These are phyloP conservation scores for Mycena citricolor DNA, from an alignment of 1,284 basidiomycete species.

Conservation along the genomic window DNA sequence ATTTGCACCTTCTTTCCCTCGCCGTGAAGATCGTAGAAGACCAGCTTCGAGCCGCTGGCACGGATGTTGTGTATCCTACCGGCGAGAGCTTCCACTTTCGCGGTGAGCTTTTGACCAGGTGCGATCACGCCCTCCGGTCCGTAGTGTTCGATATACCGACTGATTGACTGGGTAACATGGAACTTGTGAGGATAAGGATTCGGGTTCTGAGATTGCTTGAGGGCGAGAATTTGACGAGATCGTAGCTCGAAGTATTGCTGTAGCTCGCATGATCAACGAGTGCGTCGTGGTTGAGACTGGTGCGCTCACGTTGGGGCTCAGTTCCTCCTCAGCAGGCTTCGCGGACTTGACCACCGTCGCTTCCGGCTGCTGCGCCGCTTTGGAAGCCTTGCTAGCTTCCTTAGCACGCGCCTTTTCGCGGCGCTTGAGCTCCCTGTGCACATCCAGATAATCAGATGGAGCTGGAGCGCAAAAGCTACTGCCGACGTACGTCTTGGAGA, in stretches of 20 bases:
- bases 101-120: conserved; percentile 59
- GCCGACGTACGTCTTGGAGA: conserved; percentile 84
- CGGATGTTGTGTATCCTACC: conserved; percentile 94
- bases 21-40: conserved; percentile 93
- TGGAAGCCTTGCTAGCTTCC: conserved; percentile 84
- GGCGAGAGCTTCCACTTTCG: conserved; percentile 63
- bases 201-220: conserved; percentile 83
- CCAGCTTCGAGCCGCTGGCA: conserved; percentile 79
- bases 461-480: conserved; percentile 12
- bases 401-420: conserved; percentile 84
- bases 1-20: conserved; percentile 96
- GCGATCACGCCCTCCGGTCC: conserved; percentile 71
- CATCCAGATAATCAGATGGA: conserved; percentile 15
- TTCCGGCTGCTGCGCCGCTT: conserved; percentile 51
- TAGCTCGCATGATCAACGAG: not conserved
- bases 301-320: conserved; percentile 74
- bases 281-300: conserved; percentile 12
- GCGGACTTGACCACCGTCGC: conserved; percentile 43
- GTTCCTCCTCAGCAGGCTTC: conserved; percentile 65
- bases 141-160: conserved; percentile 77
- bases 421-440: conserved; percentile 84
- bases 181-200: conserved; percentile 99
- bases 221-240: conserved; percentile 82
- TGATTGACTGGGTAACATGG: conserved; percentile 81
- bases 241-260: conserved; percentile 98